These are phyloP conservation scores for Trypanosoma melophagium DNA, from an alignment of 208 protist genomes.

Conservation along the genomic window DNA sequence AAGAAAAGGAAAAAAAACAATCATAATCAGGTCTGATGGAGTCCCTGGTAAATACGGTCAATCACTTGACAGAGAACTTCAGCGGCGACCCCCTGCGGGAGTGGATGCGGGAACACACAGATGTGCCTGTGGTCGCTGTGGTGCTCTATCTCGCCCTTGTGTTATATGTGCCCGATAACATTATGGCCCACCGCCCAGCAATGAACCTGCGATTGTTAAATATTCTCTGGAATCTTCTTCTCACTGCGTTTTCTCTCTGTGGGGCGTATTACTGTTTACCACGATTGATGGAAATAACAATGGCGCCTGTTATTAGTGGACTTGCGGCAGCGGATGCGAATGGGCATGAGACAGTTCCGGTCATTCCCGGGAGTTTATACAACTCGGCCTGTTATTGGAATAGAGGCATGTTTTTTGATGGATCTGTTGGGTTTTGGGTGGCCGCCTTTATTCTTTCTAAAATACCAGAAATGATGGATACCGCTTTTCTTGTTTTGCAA, in stretches of 20 bases:
- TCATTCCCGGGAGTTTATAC: constrained; percentile 43
- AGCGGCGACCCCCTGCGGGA: constrained; percentile 32
- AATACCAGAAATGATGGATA: constrained; percentile 87
- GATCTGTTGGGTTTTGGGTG: constrained; percentile 58
- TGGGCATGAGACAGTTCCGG: constrained; percentile 10
- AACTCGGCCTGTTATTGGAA: constrained; percentile 53
- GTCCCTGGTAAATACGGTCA: too few relatives aligned
- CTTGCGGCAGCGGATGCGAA: constrained; percentile 17
- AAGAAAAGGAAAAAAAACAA: too few relatives aligned
- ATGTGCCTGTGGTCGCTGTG: constrained; percentile 49
- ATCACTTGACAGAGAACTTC: too few relatives aligned
- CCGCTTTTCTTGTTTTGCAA: constrained; percentile 80
- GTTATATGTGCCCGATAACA: constrained; percentile 51
- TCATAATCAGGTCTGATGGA: too few relatives aligned
- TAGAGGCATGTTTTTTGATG: constrained; percentile 53
- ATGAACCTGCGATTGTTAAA: constrained; percentile 50
- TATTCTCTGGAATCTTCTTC: constrained; percentile 76
- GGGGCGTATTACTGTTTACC: constrained; percentile 65
- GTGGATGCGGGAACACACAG: constrained; percentile 59
- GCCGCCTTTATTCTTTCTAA: constrained; percentile 77
- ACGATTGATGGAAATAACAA: constrained; percentile 35
- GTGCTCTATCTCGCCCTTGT: constrained; percentile 65
- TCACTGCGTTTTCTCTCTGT: constrained; percentile 72
- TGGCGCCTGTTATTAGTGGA: constrained; percentile 34
- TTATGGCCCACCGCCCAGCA: constrained; percentile 70